Percentiles rank a stretch among this genome's conserved stretches.
These are phyloP conservation scores for Aspergillus indologenus DNA, from an alignment of 495 filamentous ascomycete species.

Conservation along the genomic window DNA sequence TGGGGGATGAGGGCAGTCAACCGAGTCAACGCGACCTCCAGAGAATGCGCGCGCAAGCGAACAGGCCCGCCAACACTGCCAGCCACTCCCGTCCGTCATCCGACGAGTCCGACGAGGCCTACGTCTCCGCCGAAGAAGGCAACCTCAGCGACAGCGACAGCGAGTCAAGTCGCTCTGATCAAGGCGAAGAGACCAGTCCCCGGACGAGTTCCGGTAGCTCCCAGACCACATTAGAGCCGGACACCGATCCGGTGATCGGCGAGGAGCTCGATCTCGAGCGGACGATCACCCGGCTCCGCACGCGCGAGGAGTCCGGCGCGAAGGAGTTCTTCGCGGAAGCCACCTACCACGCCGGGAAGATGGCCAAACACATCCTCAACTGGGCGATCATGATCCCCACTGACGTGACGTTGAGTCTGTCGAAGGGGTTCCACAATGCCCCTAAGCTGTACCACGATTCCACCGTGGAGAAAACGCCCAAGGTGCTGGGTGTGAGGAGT, in stretches of 20 bases:
- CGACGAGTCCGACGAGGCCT: slow-evolving; percentile 1
- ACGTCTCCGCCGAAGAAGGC: not conserved
- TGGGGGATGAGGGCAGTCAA: not conserved
- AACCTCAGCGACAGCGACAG: not conserved
- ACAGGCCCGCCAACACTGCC: not conserved
- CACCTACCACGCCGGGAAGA: slow-evolving; percentile 19
- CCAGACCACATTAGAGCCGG: not conserved
- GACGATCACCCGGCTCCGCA: slow-evolving; percentile 10
- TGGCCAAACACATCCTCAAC: slow-evolving; percentile 64
- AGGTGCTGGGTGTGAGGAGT: slow-evolving; percentile 66
- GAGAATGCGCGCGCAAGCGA: not conserved
- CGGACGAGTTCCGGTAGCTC: not conserved
- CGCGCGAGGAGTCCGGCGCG: not conserved
- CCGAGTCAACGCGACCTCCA: not conserved
- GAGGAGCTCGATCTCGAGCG: slow-evolving; percentile 1
- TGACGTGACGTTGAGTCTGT: slow-evolving; percentile 73
- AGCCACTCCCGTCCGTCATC: not conserved
- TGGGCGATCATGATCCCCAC: slow-evolving; percentile 73
- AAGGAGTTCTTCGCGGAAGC: slow-evolving; percentile 21
- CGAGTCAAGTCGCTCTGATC: not conserved
- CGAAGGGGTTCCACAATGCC: slow-evolving; percentile 83
- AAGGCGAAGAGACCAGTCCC: not conserved
- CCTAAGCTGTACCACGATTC: slow-evolving; percentile 76
- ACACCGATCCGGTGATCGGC: not conserved
- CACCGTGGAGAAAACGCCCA: slow-evolving; percentile 64